A percentile compares a stretch with the other conserved stretches of the same genome.
These are phyloP conservation scores for Penicillium simplicissimum DNA, from an alignment of 495 filamentous ascomycete species.

Conservation along the genomic window DNA sequence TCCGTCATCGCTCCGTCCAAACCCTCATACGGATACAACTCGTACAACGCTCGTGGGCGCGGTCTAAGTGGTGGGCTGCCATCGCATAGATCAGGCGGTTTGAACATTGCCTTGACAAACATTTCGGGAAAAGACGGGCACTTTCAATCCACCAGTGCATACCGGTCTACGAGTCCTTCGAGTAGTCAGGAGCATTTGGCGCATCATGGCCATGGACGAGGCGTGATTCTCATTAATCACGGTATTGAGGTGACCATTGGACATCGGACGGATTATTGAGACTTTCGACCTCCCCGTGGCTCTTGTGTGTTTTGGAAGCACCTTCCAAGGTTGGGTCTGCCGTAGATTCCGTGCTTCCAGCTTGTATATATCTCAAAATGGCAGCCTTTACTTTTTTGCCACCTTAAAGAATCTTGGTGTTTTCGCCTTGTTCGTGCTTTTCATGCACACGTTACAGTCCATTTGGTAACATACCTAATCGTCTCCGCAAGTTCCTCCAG, in stretches of 20 bases:
- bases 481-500: too few relatives aligned
- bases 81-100: constrained; percentile 1
- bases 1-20: constrained; percentile 9
- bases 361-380: too few relatives aligned
- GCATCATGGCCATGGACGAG: neutral
- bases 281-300: too few relatives aligned
- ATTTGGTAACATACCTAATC: too few relatives aligned
- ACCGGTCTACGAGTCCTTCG: constrained; percentile 14
- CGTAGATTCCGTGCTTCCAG: too few relatives aligned
- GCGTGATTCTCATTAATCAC: neutral
- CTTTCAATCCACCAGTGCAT: constrained; percentile 14
- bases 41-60: constrained; percentile 8
- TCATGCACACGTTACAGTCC: too few relatives aligned
- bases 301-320: too few relatives aligned
- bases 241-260: neutral
- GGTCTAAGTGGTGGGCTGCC: constrained; percentile 15
- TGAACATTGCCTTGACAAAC: constrained; percentile 10
- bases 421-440: too few relatives aligned
- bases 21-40: constrained; percentile 17
- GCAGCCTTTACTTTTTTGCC: too few relatives aligned
- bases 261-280: neutral
- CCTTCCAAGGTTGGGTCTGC: too few relatives aligned
- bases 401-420: too few relatives aligned
- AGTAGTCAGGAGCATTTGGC: constrained; percentile 22
- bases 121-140: neutral